These are phyloP conservation scores for Madurella mycetomatis DNA, from an alignment of 2,329 filamentous ascomycete species.

Conservation along the genomic window DNA sequence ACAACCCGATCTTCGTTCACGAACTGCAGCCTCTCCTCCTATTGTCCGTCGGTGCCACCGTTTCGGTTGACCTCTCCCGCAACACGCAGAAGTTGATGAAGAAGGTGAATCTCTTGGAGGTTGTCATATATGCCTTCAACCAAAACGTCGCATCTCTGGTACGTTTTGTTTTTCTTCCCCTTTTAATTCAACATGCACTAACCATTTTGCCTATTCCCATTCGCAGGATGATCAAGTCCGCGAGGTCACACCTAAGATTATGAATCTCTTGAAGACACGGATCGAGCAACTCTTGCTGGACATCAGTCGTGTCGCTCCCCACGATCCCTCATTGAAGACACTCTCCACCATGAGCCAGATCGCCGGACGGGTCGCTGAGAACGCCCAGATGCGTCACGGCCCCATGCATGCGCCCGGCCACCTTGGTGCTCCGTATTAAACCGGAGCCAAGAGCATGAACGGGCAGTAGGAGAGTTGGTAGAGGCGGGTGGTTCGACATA, in stretches of 20 bases:
- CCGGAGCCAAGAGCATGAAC: background rate
- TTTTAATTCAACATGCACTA: constrained; percentile 1
- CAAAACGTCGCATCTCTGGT: constrained; percentile 47
- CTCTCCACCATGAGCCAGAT: constrained; percentile 41
- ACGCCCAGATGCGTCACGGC: constrained; percentile 17
- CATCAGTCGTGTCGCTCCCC: constrained; percentile 44
- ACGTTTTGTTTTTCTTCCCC: constrained; percentile 30
- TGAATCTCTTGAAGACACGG: constrained; percentile 48
- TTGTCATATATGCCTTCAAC: constrained; percentile 52
- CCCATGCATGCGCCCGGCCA: constrained; percentile 14
- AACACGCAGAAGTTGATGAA: constrained; percentile 48
- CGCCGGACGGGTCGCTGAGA: constrained; percentile 23
- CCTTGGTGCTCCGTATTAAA: constrained; percentile 15
- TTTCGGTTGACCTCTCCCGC: constrained; percentile 51
- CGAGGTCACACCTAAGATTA: constrained; percentile 54
- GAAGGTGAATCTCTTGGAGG: constrained; percentile 58
- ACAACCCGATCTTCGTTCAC: constrained; percentile 49
- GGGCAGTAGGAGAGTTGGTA: background rate
- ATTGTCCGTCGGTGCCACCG: constrained; percentile 60
- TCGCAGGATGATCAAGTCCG: constrained; percentile 50
- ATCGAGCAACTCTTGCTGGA: constrained; percentile 51
- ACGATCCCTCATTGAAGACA: constrained; percentile 45
- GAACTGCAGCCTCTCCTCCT: constrained; percentile 58
- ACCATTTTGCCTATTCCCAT: constrained; percentile 26
- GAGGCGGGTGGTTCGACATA: background rate